Evolutionary conservation across 73 alveolate species (phyloP).

Genomic region (Symbiodinium natans): DNA sequence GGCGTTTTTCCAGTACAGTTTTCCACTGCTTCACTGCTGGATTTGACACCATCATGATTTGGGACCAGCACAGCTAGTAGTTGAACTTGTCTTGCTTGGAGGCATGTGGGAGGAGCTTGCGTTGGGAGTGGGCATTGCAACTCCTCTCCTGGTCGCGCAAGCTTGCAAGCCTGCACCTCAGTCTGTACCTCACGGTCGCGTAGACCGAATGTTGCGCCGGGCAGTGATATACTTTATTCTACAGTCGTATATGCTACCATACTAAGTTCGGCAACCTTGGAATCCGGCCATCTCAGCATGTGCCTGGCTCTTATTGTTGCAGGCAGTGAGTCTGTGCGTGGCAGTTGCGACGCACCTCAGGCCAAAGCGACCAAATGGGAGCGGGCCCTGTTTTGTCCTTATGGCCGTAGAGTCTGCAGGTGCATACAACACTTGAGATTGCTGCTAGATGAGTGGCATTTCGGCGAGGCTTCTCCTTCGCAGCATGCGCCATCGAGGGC

Average conservation of each 20-base stretch:
- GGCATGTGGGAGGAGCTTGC: conserved; percentile 39
- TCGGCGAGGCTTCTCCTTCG: conserved; percentile 29
- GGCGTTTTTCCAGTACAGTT: too few species aligned
- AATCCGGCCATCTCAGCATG: conserved; percentile 79
- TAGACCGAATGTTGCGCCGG: too few species aligned
- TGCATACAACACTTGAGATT: neutral
- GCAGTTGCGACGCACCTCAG: neutral
- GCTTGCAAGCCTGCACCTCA: neutral
- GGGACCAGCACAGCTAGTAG: too few species aligned
- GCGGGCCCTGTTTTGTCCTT: conserved; percentile 20
- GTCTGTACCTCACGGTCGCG: too few species aligned
- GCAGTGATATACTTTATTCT: too few species aligned
- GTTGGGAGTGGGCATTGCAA: conserved; percentile 58
- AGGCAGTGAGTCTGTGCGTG: neutral
- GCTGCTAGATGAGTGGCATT: neutral
- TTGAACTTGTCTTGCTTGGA: neutral
- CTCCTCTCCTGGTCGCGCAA: conserved; percentile 68
- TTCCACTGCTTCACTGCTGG: too few species aligned
- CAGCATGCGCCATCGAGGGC: conserved; percentile 71
- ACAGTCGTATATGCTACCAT: too few species aligned
- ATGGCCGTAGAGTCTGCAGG: neutral
- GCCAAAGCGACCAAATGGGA: conserved; percentile 52
- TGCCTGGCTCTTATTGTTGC: neutral
- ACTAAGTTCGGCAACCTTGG: conserved; percentile 40
- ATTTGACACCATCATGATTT: too few species aligned